phyloP scores from a whole-genome alignment of 2,329 filamentous ascomycete genomes.

The Cytospora leucostoma region DNA sequence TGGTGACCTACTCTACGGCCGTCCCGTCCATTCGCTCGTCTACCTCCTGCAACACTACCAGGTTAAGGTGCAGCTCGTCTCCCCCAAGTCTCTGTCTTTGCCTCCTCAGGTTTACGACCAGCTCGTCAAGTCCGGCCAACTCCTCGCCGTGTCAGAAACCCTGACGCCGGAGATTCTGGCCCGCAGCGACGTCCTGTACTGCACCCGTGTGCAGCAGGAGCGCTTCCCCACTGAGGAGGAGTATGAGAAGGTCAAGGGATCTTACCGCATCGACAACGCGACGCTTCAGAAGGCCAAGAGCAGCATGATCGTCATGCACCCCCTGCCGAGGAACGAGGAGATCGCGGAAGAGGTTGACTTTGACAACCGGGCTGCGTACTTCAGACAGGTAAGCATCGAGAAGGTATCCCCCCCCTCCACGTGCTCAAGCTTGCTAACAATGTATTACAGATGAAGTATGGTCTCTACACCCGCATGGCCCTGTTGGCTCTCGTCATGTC shows the following conservation, averaged over 20 bases:
- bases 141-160: conserved; percentile 72
- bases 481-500: conserved; percentile 90
- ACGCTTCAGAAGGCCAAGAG: conserved; percentile 89
- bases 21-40: conserved; percentile 92
- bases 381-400: conserved; percentile 97
- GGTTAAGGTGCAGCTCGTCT: conserved; percentile 88
- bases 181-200: conserved; percentile 90
- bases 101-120: conserved; percentile 73
- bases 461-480: conserved; percentile 97
- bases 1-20: conserved; percentile 89
- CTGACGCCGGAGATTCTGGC: conserved; percentile 87
- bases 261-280: conserved; percentile 86
- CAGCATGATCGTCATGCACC: conserved; percentile 94
- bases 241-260: conserved; percentile 86
- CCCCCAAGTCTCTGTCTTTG: conserved; percentile 75
- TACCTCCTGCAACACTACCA: conserved; percentile 96
- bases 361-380: conserved; percentile 95
- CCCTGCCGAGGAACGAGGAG: conserved; percentile 89
- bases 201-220: conserved; percentile 95
- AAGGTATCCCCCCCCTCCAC: conserved; percentile 32
- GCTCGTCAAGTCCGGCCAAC: conserved; percentile 72
- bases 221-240: conserved; percentile 78
- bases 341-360: conserved; percentile 96
- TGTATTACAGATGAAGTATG: conserved; percentile 81
- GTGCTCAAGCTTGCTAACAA: conserved; percentile 42